Percentiles rank a stretch among this genome's conserved stretches.
Evolutionary conservation across 345 rosid species (phyloP).

Genomic region (Leavenworthia alabamica): DNA sequence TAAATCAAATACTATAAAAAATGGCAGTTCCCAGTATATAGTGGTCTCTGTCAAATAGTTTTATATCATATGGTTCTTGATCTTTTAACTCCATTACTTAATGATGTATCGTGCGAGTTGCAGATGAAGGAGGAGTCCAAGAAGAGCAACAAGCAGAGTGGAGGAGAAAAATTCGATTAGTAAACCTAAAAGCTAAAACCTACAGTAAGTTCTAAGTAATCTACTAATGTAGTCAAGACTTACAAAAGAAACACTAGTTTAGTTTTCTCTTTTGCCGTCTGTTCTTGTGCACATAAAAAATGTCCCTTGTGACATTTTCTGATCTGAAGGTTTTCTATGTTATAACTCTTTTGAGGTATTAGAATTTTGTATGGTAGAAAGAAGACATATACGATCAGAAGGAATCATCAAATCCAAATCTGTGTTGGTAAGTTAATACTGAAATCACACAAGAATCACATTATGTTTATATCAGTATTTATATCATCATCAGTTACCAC

Average conservation of each 20-base stretch:
- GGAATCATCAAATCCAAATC: background rate
- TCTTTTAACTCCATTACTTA: background rate
- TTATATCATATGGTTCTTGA: background rate
- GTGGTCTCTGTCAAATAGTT: background rate
- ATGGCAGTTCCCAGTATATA: background rate
- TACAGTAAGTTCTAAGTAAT: no score
- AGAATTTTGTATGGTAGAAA: background rate
- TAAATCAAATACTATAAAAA: conserved; percentile 17
- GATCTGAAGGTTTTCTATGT: background rate
- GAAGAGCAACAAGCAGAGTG: conserved; percentile 24
- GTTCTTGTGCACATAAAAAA: background rate
- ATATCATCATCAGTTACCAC: no score
- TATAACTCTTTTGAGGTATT: background rate
- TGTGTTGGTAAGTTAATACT: background rate
- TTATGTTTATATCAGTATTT: no score
- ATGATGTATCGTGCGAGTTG: background rate
- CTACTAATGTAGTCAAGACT: no score
- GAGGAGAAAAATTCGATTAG: conserved; percentile 19
- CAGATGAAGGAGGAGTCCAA: conserved; percentile 22
- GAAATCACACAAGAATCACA: no score
- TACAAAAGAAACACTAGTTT: background rate
- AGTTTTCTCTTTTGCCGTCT: background rate
- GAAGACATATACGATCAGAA: background rate
- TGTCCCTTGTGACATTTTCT: background rate
- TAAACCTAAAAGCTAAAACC: background rate